Evolutionary conservation across 148 eudicot species (phyloP).

Genomic region (Rhododendron williamsianum): DNA sequence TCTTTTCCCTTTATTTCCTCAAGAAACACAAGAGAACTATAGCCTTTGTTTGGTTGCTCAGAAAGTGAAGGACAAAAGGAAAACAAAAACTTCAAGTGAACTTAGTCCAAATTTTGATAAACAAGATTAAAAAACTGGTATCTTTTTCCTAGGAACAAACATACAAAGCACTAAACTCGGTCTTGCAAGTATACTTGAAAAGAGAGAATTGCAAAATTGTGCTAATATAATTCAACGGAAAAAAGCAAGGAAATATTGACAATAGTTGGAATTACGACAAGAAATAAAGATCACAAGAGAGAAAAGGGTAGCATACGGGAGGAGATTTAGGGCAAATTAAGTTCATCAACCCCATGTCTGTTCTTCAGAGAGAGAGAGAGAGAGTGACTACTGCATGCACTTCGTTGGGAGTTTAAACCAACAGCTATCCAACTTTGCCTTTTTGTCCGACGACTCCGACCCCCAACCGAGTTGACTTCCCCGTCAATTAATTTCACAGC

Average conservation of each 20-base stretch:
- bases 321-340: slow-evolving; percentile 54
- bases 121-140: background rate
- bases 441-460: too few species aligned
- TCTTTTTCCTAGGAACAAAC: background rate
- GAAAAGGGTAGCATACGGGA: slow-evolving; percentile 25
- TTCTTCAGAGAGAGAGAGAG: background rate
- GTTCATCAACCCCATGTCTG: slow-evolving; percentile 27
- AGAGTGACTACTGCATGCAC: background rate
- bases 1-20: background rate
- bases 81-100: background rate
- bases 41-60: background rate
- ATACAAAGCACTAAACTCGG: background rate
- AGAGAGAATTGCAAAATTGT: background rate
- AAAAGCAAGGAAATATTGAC: background rate
- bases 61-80: background rate
- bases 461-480: background rate
- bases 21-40: background rate
- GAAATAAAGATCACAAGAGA: background rate
- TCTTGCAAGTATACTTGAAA: background rate
- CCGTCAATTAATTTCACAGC: background rate
- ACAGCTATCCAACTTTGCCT: background rate
- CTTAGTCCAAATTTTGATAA: background rate
- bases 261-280: background rate
- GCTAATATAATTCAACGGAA: background rate
- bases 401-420: background rate